Evolutionary conservation across 257 asterid species (phyloP).

Genomic region (Solanum okadae): DNA sequence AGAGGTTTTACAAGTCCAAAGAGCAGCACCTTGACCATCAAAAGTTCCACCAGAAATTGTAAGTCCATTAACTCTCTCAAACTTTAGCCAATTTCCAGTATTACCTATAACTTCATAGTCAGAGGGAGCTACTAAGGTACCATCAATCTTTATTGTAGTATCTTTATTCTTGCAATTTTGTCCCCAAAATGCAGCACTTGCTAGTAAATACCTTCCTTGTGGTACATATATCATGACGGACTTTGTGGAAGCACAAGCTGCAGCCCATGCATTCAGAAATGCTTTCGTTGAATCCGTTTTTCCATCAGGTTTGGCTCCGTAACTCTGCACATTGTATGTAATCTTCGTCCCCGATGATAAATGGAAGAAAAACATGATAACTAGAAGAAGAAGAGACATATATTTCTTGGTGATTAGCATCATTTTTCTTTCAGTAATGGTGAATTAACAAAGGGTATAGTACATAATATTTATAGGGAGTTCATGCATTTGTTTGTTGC

Average conservation of each 20-base stretch:
- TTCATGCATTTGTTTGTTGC: background rate
- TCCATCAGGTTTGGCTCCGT: slow-evolving; percentile 8
- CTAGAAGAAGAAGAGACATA: background rate
- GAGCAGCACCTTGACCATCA: slow-evolving; percentile 8
- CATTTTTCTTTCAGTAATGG: background rate
- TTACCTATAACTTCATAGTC: slow-evolving; percentile 1
- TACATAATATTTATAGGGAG: background rate
- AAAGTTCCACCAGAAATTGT: slow-evolving; percentile 6
- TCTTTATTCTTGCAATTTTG: background rate
- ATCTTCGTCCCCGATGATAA: background rate
- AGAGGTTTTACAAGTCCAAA: slow-evolving; percentile 7
- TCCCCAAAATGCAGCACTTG: background rate
- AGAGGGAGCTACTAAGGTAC: slow-evolving; percentile 8
- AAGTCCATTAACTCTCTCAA: slow-evolving; percentile 3
- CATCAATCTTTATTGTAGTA: background rate
- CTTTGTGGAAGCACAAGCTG: slow-evolving; percentile 8
- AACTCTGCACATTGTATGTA: background rate
- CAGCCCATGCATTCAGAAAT: slow-evolving; percentile 6
- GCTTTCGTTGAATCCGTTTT: background rate
- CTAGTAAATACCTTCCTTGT: slow-evolving; percentile 1
- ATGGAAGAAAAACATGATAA: background rate
- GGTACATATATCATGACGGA: slow-evolving; percentile 4
- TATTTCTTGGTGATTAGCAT: background rate
- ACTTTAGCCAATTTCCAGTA: slow-evolving; percentile 3
- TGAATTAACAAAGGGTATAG: background rate